phyloP scores from a whole-genome alignment of 2,329 filamentous ascomycete species.

The Colletotrichum spinosum region DNA sequence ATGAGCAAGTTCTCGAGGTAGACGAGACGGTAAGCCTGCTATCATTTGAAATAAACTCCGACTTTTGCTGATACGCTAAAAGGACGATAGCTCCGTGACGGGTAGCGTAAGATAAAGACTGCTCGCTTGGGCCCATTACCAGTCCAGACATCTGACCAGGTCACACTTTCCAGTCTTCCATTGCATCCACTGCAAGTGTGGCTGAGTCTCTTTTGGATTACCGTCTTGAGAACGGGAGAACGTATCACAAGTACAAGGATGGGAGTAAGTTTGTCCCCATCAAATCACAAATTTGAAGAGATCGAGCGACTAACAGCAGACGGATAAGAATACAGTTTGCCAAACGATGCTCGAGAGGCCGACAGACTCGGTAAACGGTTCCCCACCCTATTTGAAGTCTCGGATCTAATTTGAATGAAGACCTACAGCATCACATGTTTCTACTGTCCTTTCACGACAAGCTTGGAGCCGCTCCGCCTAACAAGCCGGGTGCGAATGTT shows the following conservation, averaged over 20 bases:
- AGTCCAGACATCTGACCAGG: too few species aligned
- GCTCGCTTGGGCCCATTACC: too few species aligned
- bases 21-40: too few species aligned
- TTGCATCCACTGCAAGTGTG: neutral
- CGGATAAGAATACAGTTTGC: too few species aligned
- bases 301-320: too few species aligned
- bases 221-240: slow-evolving; percentile 12
- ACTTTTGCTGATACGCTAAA: too few species aligned
- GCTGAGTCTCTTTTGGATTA: neutral
- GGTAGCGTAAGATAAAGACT: too few species aligned
- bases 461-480: slow-evolving; percentile 43
- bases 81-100: too few species aligned
- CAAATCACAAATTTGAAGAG: too few species aligned
- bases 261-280: neutral
- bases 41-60: too few species aligned
- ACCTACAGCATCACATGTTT: slow-evolving; percentile 51
- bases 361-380: slow-evolving; percentile 11
- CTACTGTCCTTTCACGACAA: slow-evolving; percentile 45
- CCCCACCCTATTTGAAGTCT: neutral
- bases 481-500: slow-evolving; percentile 36
- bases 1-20: too few species aligned
- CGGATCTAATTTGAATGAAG: slow-evolving; percentile 26
- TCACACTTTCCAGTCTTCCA: too few species aligned
- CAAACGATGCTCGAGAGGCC: slow-evolving; percentile 17
- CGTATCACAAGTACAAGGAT: slow-evolving; percentile 18